Evolutionary conservation across 2,329 filamentous ascomycete species (phyloP).

Genomic region (Aurifilum marmelostoma): DNA sequence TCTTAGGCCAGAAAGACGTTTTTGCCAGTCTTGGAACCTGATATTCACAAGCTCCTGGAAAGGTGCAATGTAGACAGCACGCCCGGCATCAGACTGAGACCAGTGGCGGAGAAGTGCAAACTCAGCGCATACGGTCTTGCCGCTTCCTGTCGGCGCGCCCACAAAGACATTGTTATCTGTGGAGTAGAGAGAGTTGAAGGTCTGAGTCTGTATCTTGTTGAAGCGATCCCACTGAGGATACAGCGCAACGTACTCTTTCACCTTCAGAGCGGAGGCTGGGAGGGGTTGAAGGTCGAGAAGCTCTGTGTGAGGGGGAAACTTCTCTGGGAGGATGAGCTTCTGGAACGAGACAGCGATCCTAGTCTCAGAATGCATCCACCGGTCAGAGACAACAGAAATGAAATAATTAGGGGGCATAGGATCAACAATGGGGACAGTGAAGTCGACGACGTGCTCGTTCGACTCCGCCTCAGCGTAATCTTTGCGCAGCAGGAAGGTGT

Average conservation of each 20-base stretch:
- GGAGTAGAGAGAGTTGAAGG: slow-evolving; percentile 90
- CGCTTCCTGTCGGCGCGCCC: slow-evolving; percentile 89
- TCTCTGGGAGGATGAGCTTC: slow-evolving; percentile 90
- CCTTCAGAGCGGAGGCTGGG: slow-evolving; percentile 86
- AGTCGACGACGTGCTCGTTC: slow-evolving; percentile 93
- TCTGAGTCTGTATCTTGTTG: slow-evolving; percentile 97
- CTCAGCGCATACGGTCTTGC: slow-evolving; percentile 96
- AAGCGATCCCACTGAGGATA: slow-evolving; percentile 87
- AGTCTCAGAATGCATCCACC: slow-evolving; percentile 98
- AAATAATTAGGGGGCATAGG: slow-evolving; percentile 99
- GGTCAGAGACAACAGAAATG: slow-evolving; percentile 89
- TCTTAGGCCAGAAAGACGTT: slow-evolving; percentile 69
- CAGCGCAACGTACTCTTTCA: slow-evolving; percentile 76
- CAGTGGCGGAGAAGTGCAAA: slow-evolving; percentile 90
- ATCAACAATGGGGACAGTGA: slow-evolving; percentile 94
- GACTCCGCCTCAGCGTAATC: slow-evolving; percentile 84
- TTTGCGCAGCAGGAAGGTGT: slow-evolving; percentile 88
- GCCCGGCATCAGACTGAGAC: slow-evolving; percentile 70
- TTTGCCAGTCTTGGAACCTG: slow-evolving; percentile 82
- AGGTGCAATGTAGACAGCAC: slow-evolving; percentile 91
- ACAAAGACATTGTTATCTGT: slow-evolving; percentile 93
- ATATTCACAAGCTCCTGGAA: slow-evolving; percentile 92
- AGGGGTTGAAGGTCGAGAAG: slow-evolving; percentile 90
- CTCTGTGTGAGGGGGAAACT: slow-evolving; percentile 92
- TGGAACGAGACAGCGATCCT: slow-evolving; percentile 92